Evolutionary conservation across 1,284 basidiomycete species (phyloP).

Genomic region (Moesziomyces parantarcticus): DNA sequence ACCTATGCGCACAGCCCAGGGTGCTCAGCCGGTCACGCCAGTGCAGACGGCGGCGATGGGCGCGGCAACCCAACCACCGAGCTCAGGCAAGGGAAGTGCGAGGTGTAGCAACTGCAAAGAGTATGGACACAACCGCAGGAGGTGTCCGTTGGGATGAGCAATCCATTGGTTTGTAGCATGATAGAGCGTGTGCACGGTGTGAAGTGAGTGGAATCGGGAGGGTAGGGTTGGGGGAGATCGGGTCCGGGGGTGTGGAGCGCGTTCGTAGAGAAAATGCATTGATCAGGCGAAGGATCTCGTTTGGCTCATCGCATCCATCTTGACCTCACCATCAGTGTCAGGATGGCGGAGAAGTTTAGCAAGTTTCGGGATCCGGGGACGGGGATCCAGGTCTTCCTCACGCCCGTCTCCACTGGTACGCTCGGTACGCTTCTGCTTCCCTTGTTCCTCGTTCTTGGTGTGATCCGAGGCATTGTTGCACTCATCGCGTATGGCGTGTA

Average conservation of each 20-base stretch:
- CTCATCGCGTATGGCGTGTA: constrained; percentile 14
- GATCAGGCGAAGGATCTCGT: too few relatives aligned
- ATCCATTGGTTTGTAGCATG: too few relatives aligned
- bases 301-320: too few relatives aligned
- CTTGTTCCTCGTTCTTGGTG: constrained; percentile 20
- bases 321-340: too few relatives aligned
- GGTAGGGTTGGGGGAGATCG: too few relatives aligned
- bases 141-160: constrained; percentile 36
- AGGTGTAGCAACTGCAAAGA: constrained; percentile 49
- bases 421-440: constrained; percentile 3
- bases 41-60: too few relatives aligned
- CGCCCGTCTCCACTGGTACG: constrained; percentile 21
- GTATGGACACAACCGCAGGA: constrained; percentile 41
- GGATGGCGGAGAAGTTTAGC: constrained; percentile 52
- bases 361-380: constrained; percentile 50
- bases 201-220: too few relatives aligned
- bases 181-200: too few relatives aligned
- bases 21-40: too few relatives aligned
- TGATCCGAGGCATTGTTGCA: constrained; percentile 9
- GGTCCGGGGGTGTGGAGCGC: too few relatives aligned
- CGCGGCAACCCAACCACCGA: constrained; percentile 7
- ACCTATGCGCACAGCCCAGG: constrained; percentile 8
- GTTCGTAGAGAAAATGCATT: too few relatives aligned
- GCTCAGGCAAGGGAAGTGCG: constrained; percentile 38
- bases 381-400: constrained; percentile 54